Conservation (phyloP, 1,284 basidiomycete species). For the Leccinum huronense region DNA sequence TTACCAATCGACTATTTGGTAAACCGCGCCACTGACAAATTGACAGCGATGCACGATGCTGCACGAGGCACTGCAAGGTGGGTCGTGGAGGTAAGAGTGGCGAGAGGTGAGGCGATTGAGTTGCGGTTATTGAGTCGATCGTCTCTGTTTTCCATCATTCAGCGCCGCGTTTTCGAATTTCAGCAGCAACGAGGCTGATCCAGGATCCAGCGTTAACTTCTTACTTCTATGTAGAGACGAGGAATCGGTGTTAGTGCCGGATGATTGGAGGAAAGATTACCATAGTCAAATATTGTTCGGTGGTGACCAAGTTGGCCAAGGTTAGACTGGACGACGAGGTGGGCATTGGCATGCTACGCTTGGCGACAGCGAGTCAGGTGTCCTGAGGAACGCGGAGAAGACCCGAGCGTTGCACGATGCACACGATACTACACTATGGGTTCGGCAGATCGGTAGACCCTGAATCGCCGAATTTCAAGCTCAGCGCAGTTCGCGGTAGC, state of each 20-base stretch:
- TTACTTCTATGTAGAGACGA: conserved; percentile 1
- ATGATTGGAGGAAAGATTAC: background rate
- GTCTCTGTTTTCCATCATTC: background rate
- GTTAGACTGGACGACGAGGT: background rate
- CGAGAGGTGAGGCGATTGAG: background rate
- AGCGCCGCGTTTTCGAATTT: background rate
- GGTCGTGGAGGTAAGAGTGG: background rate
- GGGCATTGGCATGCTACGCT: background rate
- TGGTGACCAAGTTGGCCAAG: background rate
- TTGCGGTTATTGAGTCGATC: background rate
- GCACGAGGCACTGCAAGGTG: background rate
- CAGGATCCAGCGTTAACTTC: background rate
- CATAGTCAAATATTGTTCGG: background rate
- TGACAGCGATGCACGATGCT: background rate
- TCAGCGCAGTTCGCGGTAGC: conserved; percentile 16
- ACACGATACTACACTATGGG: background rate
- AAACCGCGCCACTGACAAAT: background rate
- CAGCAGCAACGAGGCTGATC: background rate
- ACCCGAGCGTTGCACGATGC: background rate
- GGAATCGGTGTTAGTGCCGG: background rate
- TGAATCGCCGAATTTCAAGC: conserved; percentile 24
- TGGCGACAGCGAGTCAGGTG: background rate
- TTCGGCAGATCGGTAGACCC: conserved; percentile 3
- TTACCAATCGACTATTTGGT: background rate
- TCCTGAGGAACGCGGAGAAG: background rate